Base-by-base conservation (phyloP, 192 early-diverging fungal genomes). In the Pilobolus umbonatus region DNA sequence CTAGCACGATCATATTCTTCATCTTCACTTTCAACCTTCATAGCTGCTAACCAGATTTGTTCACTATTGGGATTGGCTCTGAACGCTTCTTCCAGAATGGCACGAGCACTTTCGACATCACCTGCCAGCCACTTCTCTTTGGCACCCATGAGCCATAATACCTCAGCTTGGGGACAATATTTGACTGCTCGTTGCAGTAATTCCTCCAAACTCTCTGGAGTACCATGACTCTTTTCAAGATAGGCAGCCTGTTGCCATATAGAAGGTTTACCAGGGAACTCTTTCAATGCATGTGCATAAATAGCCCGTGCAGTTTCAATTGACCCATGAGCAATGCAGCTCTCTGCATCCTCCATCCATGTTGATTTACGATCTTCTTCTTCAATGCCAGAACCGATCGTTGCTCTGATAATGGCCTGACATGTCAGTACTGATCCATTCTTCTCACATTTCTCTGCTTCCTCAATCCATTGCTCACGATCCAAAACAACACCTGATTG, bases 71-170 rank as follows among this genome's bases (percentile, higher is more conserved):
- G 89, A 65, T 98, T 96, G 3, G 95, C 93, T 9, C 79, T 78
- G 72, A 94, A 95, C 5, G 95, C 95, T 49, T 83, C 80, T 32
- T 84, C 88, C 17, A 99, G 77, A 52, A 96, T 91, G 12, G 65
- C 72, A 26, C 93, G 86, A 10, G 95, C 96, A 22, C 83, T 90
- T 5, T 78, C 75, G 14, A 98, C 79, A 64, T 95, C 87, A 5
- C 86, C 85, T 11, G 80, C 78, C 15, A 85, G 52, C 96, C 96
- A 97, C 67, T 90, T 90, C 48, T 96, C 93, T 66, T 97, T 96
- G 28, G 96, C 96, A 0, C 82, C 88, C 89, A 97, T 97, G 28
- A 99, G 79, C 96, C 96, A 99, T 44, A 99, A 74, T 2, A 91
- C 78, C 69, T 99, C 94, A 17, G 86, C 88, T 36, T 92, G 88